Evolutionary conservation across 306 rosid species (phyloP).

Genomic region (Rosa rugosa): DNA sequence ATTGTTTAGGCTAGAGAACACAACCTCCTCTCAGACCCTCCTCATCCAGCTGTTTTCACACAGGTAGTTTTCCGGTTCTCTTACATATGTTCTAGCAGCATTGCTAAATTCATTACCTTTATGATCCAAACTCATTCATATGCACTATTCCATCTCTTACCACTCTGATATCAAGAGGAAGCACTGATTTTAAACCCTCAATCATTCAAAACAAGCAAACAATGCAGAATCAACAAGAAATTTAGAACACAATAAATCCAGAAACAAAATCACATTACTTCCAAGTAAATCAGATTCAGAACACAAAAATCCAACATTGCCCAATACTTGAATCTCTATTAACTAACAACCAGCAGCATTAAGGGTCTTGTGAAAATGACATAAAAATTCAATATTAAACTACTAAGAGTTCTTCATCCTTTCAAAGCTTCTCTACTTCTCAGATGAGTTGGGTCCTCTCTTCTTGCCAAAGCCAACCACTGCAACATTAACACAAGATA

Average conservation of each 20-base stretch:
- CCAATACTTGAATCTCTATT: constrained; percentile 1
- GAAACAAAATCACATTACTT: background rate
- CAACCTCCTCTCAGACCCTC: too few relatives aligned
- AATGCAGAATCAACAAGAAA: background rate
- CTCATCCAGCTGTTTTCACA: too few relatives aligned
- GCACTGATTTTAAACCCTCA: background rate
- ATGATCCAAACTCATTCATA: background rate
- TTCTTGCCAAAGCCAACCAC: constrained; percentile 42
- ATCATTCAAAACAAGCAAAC: background rate
- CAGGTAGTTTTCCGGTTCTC: too few relatives aligned
- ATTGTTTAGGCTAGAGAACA: too few relatives aligned
- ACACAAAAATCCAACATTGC: background rate
- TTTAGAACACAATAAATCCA: background rate
- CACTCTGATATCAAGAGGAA: background rate
- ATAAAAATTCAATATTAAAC: background rate
- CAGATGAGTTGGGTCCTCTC: constrained; percentile 42
- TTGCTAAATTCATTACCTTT: background rate
- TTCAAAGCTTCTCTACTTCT: constrained; percentile 25
- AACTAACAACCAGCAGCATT: background rate
- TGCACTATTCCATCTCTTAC: background rate
- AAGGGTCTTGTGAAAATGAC: background rate
- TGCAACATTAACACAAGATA: constrained; percentile 9
- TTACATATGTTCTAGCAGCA: background rate
- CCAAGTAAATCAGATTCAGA: constrained; percentile 4
- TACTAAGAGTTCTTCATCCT: background rate